Conservation (phyloP, 148 eudicot species). For the Arctostaphylos glauca region DNA sequence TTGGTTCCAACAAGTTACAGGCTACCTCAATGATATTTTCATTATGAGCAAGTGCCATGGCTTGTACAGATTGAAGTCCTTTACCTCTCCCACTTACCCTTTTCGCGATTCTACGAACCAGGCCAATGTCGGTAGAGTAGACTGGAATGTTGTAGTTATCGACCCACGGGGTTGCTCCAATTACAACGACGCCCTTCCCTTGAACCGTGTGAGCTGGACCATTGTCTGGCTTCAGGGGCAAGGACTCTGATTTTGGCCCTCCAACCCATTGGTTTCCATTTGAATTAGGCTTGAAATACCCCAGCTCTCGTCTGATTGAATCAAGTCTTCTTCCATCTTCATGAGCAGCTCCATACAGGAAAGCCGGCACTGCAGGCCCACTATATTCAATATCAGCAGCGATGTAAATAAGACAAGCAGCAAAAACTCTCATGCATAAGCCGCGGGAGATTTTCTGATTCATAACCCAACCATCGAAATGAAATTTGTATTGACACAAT, state of each 20-base stretch:
- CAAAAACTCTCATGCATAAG: too few species aligned
- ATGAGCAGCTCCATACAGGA: conserved; percentile 80
- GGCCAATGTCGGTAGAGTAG: conserved; percentile 48
- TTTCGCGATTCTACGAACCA: conserved; percentile 61
- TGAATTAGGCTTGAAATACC: conserved; percentile 75
- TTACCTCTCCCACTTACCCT: conserved; percentile 71
- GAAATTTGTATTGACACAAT: background rate
- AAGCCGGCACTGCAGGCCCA: conserved; percentile 69
- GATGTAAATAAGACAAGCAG: background rate
- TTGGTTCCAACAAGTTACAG: conserved; percentile 72
- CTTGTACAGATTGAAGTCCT: conserved; percentile 73
- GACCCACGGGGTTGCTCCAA: conserved; percentile 87
- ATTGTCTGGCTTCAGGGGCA: conserved; percentile 56
- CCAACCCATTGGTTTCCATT: conserved; percentile 68
- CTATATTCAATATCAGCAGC: conserved; percentile 17
- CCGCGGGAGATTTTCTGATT: background rate
- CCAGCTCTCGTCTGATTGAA: conserved; percentile 74
- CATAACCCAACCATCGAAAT: background rate
- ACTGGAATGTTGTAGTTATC: conserved; percentile 86
- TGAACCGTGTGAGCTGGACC: conserved; percentile 55
- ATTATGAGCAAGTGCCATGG: conserved; percentile 90
- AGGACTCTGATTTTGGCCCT: conserved; percentile 39
- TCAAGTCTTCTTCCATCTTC: conserved; percentile 58
- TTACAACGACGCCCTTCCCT: conserved; percentile 53
- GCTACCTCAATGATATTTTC: conserved; percentile 71